phyloP scores from a whole-genome alignment of 495 filamentous ascomycete genomes.

The Trichoderma asperelloides region DNA sequence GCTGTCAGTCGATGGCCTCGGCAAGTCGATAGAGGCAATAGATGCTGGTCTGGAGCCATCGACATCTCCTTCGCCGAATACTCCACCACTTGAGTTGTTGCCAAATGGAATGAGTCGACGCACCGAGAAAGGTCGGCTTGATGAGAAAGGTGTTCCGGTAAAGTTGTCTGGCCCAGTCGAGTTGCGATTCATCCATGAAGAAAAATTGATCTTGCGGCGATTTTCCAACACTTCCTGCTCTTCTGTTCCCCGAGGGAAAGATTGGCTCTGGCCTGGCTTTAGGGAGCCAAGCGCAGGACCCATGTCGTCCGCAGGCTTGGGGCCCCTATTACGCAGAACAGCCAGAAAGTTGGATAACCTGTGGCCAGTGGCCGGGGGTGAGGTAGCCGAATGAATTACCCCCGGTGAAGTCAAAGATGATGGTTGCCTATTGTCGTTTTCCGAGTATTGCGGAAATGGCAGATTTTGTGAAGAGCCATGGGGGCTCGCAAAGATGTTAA shows the following conservation, averaged over 20 bases:
- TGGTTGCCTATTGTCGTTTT: constrained; percentile 25
- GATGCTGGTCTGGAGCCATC: constrained; percentile 70
- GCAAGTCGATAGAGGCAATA: constrained; percentile 70
- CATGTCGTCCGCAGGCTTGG: constrained; percentile 61
- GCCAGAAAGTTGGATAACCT: constrained; percentile 23
- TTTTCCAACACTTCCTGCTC: constrained; percentile 31
- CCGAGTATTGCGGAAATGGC: constrained; percentile 34
- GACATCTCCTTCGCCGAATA: constrained; percentile 56
- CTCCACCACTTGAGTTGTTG: constrained; percentile 57
- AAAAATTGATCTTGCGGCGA: constrained; percentile 43
- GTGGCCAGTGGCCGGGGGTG: constrained; percentile 19
- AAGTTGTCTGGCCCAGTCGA: constrained; percentile 32
- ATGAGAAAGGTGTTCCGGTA: constrained; percentile 22
- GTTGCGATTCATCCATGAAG: constrained; percentile 48
- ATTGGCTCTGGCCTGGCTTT: constrained; percentile 71
- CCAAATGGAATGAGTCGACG: constrained; percentile 55
- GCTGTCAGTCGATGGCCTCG: constrained; percentile 73
- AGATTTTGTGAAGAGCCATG: constrained; percentile 52
- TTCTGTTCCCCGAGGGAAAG: constrained; percentile 54
- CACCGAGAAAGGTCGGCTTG: constrained; percentile 27
- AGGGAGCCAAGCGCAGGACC: constrained; percentile 63
- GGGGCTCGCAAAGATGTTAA: constrained; percentile 59
- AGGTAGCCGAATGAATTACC: constrained; percentile 16
- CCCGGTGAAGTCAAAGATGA: constrained; percentile 24
- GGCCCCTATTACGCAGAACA: constrained; percentile 56